Evolutionary conservation across 495 filamentous ascomycete genomes (phyloP).

Genomic region (Neurospora africana): DNA sequence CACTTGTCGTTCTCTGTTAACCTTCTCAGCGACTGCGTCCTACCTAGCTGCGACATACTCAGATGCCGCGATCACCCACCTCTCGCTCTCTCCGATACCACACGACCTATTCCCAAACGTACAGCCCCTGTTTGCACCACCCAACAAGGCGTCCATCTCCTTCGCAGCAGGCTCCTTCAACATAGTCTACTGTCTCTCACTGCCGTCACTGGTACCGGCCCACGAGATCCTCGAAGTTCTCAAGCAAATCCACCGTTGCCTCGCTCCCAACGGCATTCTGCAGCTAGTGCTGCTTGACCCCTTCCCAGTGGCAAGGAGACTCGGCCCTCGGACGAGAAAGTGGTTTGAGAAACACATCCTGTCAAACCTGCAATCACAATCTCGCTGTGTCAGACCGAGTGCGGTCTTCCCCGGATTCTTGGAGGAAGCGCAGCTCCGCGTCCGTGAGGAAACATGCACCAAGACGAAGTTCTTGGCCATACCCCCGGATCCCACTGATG

Average conservation of each 20-base stretch:
- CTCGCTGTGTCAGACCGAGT: slow-evolving; percentile 34
- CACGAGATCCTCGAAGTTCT: slow-evolving; percentile 28
- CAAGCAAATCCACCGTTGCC: slow-evolving; percentile 27
- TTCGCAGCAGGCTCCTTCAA: slow-evolving; percentile 26
- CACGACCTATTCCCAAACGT: slow-evolving; percentile 28
- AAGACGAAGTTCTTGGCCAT: slow-evolving; percentile 27
- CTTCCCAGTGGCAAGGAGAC: slow-evolving; percentile 26
- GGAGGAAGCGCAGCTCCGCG: slow-evolving; percentile 27
- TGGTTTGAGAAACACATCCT: slow-evolving; percentile 41
- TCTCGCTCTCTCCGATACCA: slow-evolving; percentile 26
- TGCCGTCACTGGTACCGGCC: slow-evolving; percentile 28
- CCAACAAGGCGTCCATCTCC: slow-evolving; percentile 20
- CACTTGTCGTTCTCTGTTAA: slow-evolving; percentile 5
- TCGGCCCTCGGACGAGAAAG: slow-evolving; percentile 33
- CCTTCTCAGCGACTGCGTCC: slow-evolving; percentile 27
- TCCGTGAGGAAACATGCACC: slow-evolving; percentile 21
- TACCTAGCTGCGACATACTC: slow-evolving; percentile 30
- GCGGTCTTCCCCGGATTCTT: slow-evolving; percentile 35
- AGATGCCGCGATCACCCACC: slow-evolving; percentile 20
- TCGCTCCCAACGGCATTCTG: slow-evolving; percentile 27
- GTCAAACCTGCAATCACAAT: slow-evolving; percentile 32
- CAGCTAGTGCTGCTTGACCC: slow-evolving; percentile 39
- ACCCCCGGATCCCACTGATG: slow-evolving; percentile 2
- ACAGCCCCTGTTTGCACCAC: slow-evolving; percentile 22
- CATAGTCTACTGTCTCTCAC: slow-evolving; percentile 22